These are phyloP conservation scores for Alisma plantagoaquatica DNA, from an alignment of 106 monocot species.

Conservation along the genomic window DNA sequence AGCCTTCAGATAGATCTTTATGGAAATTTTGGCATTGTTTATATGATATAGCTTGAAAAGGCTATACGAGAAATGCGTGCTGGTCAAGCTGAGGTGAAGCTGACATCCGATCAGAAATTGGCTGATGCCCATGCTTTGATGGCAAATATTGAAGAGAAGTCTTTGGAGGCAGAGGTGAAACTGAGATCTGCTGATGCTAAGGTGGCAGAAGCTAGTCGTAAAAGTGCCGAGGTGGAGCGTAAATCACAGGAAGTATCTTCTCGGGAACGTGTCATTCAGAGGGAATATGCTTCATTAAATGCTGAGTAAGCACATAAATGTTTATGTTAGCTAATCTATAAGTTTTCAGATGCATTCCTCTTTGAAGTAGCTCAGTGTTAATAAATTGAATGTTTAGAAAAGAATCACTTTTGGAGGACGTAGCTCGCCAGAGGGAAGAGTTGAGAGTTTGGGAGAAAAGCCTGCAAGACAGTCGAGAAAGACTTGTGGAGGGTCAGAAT, in stretches of 20 bases:
- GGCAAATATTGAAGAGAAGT: constrained; percentile 62
- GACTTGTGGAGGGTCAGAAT: constrained; percentile 73
- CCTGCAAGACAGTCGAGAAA: constrained; percentile 70
- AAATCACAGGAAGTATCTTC: constrained; percentile 63
- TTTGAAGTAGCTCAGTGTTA: too few species aligned
- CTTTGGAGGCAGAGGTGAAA: constrained; percentile 57
- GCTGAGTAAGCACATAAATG: constrained; percentile 49
- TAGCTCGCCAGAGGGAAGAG: constrained; percentile 51
- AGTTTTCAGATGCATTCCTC: background rate
- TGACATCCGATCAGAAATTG: constrained; percentile 67
- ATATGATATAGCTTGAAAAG: constrained; percentile 63
- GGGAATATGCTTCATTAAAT: constrained; percentile 47
- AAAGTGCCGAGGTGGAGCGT: constrained; percentile 63
- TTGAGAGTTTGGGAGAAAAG: constrained; percentile 70
- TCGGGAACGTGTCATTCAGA: constrained; percentile 58
- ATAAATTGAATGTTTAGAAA: constrained; percentile 45
- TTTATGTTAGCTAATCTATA: background rate
- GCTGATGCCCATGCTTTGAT: constrained; percentile 67
- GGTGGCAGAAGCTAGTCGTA: constrained; percentile 87
- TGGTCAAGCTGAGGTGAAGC: constrained; percentile 66
- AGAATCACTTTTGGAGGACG: constrained; percentile 45
- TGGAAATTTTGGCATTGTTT: background rate
- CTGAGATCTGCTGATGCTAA: constrained; percentile 69
- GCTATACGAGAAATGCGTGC: constrained; percentile 67
- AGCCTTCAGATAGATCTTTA: background rate